Percentiles rank a stretch among this genome's conserved stretches.
phyloP scores from a whole-genome alignment of 2,329 filamentous ascomycete genomes.

The Lachnellula cervina region DNA sequence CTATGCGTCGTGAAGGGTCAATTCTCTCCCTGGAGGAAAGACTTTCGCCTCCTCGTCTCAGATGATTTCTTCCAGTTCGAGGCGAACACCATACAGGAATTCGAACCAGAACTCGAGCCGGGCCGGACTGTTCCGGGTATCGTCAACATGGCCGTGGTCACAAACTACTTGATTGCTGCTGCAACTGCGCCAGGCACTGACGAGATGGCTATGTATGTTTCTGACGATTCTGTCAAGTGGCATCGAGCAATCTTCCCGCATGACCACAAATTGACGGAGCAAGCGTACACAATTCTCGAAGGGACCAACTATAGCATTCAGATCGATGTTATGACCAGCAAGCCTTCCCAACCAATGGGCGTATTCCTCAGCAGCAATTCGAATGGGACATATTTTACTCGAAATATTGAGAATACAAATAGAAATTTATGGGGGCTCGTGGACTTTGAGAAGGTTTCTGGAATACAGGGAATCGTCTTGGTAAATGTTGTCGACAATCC shows the following conservation, averaged over 20 bases:
- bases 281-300: conserved; percentile 90
- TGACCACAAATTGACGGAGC: conserved; percentile 73
- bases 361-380: conserved; percentile 94
- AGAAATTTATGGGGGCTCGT: conserved; percentile 70
- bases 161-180: conserved; percentile 81
- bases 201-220: conserved; percentile 89
- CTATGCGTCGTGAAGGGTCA: conserved; percentile 75
- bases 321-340: conserved; percentile 78
- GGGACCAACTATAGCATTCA: conserved; percentile 98
- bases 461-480: conserved; percentile 87
- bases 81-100: conserved; percentile 49
- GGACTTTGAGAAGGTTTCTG: conserved; percentile 90
- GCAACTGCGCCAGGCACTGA: conserved; percentile 73
- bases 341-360: conserved; percentile 67
- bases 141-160: conserved; percentile 75
- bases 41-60: conserved; percentile 75
- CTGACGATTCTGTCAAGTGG: conserved; percentile 78
- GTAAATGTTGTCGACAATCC: conserved; percentile 88
- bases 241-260: conserved; percentile 85
- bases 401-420: conserved; percentile 89
- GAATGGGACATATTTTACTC: conserved; percentile 92
- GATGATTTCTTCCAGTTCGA: conserved; percentile 73
- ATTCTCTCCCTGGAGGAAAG: conserved; percentile 64
- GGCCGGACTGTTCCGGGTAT: conserved; percentile 73
- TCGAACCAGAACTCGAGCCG: conserved; percentile 72